These are phyloP conservation scores for Calonectria pteridis DNA, from an alignment of 2,329 filamentous ascomycete genomes.

Conservation along the genomic window DNA sequence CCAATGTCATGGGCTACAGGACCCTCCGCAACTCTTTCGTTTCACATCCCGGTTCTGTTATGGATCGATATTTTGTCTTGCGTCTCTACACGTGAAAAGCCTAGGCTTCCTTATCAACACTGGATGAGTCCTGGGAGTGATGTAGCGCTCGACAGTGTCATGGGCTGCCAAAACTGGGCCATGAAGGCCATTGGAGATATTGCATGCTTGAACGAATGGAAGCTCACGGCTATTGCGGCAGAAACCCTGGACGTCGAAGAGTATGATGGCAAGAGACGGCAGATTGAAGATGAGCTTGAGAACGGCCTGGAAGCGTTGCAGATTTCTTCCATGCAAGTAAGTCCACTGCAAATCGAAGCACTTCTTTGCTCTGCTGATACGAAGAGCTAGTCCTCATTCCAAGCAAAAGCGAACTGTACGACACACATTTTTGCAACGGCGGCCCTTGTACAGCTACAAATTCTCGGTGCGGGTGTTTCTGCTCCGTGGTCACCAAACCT, in stretches of 20 bases:
- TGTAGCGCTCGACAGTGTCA: background rate
- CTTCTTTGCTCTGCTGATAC: background rate
- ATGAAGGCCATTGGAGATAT: constrained; percentile 12
- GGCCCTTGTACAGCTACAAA: background rate
- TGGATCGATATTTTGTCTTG: constrained; percentile 13
- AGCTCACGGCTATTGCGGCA: background rate
- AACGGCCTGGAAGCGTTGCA: background rate
- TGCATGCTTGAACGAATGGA: constrained; percentile 2
- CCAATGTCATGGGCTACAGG: background rate
- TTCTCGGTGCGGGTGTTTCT: background rate
- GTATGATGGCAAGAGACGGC: background rate
- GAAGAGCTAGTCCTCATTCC: background rate
- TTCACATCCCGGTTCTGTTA: background rate
- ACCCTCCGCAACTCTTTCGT: background rate
- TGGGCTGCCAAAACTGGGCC: constrained; percentile 11
- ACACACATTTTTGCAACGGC: constrained; percentile 3
- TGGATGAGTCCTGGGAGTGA: background rate
- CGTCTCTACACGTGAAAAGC: constrained; percentile 1
- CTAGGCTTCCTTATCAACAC: background rate
- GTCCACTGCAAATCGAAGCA: background rate
- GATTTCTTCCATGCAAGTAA: background rate
- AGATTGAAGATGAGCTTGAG: background rate
- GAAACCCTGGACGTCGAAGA: background rate
- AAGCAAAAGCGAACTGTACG: background rate
- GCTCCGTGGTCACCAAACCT: background rate